phyloP scores from a whole-genome alignment of 495 filamentous ascomycete species.

The Penicillium subrubescens region DNA sequence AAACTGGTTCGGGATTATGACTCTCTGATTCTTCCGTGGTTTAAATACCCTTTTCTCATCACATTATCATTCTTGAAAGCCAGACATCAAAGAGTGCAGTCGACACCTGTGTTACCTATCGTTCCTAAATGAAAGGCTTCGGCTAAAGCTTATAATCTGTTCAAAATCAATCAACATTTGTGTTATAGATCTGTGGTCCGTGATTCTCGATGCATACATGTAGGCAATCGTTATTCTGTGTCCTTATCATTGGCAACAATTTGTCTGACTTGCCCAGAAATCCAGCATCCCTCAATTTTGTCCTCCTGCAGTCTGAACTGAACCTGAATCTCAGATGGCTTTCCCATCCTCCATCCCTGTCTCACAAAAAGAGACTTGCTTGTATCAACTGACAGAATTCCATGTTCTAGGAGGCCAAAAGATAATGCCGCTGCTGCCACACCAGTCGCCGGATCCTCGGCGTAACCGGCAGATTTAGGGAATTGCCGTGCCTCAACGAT shows the following conservation, averaged over 20 bases:
- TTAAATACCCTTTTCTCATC: too few species aligned
- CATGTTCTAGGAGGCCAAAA: constrained; percentile 8
- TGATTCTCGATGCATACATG: neutral
- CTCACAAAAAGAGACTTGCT: constrained; percentile 6
- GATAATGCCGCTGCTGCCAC: constrained; percentile 15
- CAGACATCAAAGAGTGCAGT: too few species aligned
- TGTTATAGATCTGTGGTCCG: too few species aligned
- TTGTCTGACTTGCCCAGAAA: constrained; percentile 9
- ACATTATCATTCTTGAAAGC: too few species aligned
- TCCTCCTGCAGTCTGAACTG: constrained; percentile 6
- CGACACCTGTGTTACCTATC: too few species aligned
- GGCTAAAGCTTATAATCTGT: too few species aligned
- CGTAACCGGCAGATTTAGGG: constrained; percentile 6
- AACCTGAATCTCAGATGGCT: constrained; percentile 10
- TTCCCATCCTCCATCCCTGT: constrained; percentile 13
- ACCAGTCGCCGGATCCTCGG: constrained; percentile 17
- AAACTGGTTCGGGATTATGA: too few species aligned
- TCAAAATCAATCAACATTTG: too few species aligned
- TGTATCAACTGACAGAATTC: neutral
- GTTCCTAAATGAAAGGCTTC: too few species aligned
- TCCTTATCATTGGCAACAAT: neutral
- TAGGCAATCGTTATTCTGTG: neutral
- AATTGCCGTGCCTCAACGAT: constrained; percentile 16
- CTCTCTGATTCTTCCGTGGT: too few species aligned
- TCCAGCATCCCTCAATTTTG: constrained; percentile 17